phyloP scores from a whole-genome alignment of 305 asterid species.

The Ruellia speciosa region DNA sequence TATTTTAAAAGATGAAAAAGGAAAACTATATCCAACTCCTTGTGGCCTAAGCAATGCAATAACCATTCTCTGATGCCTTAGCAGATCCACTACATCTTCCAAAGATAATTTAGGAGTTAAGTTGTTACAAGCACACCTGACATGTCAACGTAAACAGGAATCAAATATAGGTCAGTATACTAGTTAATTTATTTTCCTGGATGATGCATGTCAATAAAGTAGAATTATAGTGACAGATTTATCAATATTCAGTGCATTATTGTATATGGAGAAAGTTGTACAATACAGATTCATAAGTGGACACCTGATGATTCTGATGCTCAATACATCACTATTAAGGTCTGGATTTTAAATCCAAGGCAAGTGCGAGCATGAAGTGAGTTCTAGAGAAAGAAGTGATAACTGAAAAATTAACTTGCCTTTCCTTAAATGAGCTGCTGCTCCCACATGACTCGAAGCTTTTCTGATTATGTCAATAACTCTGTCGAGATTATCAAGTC shows the following conservation, averaged over 20 bases:
- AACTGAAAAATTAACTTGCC: slow-evolving; percentile 34
- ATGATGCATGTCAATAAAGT: too few relatives aligned
- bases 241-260: slow-evolving; percentile 2
- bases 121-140: too few relatives aligned
- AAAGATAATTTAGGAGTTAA: too few relatives aligned
- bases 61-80: too few relatives aligned
- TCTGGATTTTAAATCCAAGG: neutral
- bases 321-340: neutral
- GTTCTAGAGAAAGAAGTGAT: neutral
- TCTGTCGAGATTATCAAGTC: slow-evolving; percentile 80
- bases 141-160: too few relatives aligned
- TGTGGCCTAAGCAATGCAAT: too few relatives aligned
- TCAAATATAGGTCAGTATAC: too few relatives aligned
- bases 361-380: neutral
- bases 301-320: neutral
- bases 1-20: too few relatives aligned
- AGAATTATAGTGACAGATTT: neutral
- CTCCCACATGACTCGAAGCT: slow-evolving; percentile 63
- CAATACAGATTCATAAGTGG: slow-evolving; percentile 10
- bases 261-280: slow-evolving; percentile 9
- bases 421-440: slow-evolving; percentile 54
- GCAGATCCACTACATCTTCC: too few relatives aligned
- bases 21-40: too few relatives aligned
- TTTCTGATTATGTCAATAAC: slow-evolving; percentile 62
- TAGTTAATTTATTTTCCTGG: too few relatives aligned